Percentiles rank a stretch among this genome's conserved stretches.
Evolutionary conservation across 2,329 filamentous ascomycete genomes (phyloP).

Genomic region (Niveomyces coronatus): DNA sequence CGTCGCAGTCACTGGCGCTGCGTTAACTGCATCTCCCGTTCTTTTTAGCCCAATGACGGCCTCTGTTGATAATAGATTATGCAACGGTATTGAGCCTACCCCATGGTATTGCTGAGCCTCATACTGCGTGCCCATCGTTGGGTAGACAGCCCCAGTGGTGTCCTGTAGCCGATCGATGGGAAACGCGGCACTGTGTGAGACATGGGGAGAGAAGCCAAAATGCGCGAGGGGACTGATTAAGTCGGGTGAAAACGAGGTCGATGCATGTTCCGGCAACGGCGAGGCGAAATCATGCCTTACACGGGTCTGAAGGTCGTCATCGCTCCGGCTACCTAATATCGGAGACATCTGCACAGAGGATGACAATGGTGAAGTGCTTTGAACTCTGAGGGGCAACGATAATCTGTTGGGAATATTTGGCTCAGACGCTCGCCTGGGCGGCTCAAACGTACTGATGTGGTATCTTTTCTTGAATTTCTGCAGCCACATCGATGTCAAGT

Average conservation of each 20-base stretch:
- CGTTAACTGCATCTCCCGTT: too few relatives aligned
- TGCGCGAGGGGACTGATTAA: constrained; percentile 66
- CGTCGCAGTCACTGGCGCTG: too few relatives aligned
- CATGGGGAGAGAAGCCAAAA: constrained; percentile 66
- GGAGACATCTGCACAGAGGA: constrained; percentile 58
- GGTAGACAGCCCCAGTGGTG: too few relatives aligned
- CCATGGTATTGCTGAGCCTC: too few relatives aligned
- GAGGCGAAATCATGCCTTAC: constrained; percentile 24
- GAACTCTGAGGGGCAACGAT: constrained; percentile 41
- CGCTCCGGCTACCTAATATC: constrained; percentile 57
- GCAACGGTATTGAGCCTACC: too few relatives aligned
- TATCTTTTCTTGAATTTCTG: constrained; percentile 95
- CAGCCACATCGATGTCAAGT: constrained; percentile 68
- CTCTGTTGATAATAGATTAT: too few relatives aligned
- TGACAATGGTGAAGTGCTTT: constrained; percentile 59
- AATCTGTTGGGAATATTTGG: constrained; percentile 62
- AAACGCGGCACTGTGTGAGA: constrained; percentile 59
- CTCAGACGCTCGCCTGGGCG: constrained; percentile 50
- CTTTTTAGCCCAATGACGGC: too few relatives aligned
- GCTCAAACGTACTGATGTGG: constrained; percentile 38
- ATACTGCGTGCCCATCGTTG: too few relatives aligned
- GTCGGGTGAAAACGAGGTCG: constrained; percentile 59
- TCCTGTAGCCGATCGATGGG: constrained; percentile 31
- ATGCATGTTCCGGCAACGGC: constrained; percentile 21
- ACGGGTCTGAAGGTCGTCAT: constrained; percentile 47